Base-by-base conservation (phyloP, 805 yeast genomes). In the Suhomyces kilbournensis region DNA sequence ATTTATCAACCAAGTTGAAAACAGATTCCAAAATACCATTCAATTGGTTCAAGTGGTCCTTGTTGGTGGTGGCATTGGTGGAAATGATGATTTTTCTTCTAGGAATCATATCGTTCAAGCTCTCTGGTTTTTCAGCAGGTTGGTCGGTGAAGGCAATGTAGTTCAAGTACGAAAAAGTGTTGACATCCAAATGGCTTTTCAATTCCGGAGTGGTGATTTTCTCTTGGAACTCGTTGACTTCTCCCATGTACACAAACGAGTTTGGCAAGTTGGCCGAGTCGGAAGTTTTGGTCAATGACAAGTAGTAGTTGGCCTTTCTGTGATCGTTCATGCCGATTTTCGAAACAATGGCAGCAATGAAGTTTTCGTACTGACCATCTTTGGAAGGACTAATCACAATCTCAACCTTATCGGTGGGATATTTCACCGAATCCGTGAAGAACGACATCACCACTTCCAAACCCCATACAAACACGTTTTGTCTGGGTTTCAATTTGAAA, bases 211-310 rank as follows among this genome's bases (percentile, higher is more conserved):
- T 78, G 58, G 79, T 77, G 49, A 88, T 72, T 53, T 81, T 73
- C 4, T 83, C 90, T 58, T 86, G 90, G 73, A 89, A 77, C 67
- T 93, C 98, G 55, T 84, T 78, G 52, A 83, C 83, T 76, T 94
- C 99, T 60, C 88, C 77, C 98, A 94, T 92, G 72, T 82, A 90
- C 25, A 90, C 96, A 64, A 79, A 88, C 57, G 87, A 83, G 44
- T 72, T 61, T 34, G 97, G 96, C 60, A 93, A 75, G 58, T 80
- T 78, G 25, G 78, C 67, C 23, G 87, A 83, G 66, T 90, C 96
- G 42, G 86, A 61, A 42, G 97, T 89, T 60, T 83, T 88, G 58
- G 98, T 89, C 64, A 92, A 78, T 1, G 96, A 87, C 64, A 93
- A 76, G 71, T 75, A 93, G 73, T 90, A 94, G 72, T 88, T 85